phyloP scores from a whole-genome alignment of 306 rosid species.

The Rosa persica region DNA sequence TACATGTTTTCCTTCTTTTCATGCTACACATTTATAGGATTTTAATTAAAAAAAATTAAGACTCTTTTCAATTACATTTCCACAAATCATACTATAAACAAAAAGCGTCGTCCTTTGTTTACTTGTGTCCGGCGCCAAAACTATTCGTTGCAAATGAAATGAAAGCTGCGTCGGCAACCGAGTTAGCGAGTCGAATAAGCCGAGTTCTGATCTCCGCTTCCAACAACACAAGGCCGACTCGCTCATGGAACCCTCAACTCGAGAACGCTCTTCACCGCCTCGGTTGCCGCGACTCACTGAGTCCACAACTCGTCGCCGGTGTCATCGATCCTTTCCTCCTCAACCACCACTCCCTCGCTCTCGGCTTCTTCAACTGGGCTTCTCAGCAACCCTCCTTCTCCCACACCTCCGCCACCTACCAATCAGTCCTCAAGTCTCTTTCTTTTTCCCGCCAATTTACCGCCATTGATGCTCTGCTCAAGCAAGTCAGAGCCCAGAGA shows the following conservation, averaged over 20 bases:
- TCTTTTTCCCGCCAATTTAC: constrained; percentile 51
- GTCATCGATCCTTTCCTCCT: constrained; percentile 88
- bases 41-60: too few relatives aligned
- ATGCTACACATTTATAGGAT: too few relatives aligned
- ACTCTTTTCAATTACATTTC: too few relatives aligned
- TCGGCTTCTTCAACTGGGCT: constrained; percentile 95
- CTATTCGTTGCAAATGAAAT: not conserved
- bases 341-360: constrained; percentile 71
- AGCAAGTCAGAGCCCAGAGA: constrained; percentile 50
- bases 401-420: constrained; percentile 59
- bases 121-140: not conserved
- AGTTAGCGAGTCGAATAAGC: constrained; percentile 61
- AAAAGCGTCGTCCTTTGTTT: too few relatives aligned
- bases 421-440: constrained; percentile 67
- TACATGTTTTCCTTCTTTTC: too few relatives aligned
- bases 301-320: constrained; percentile 65
- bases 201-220: constrained; percentile 65
- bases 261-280: constrained; percentile 68
- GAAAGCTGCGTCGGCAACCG: constrained; percentile 36
- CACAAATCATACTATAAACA: too few relatives aligned
- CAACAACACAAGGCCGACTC: constrained; percentile 41
- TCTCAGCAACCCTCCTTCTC: constrained; percentile 77
- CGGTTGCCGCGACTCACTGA: constrained; percentile 55
- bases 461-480: constrained; percentile 55
- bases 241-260: constrained; percentile 63